phyloP scores from a whole-genome alignment of 1,139 yeast genomes.

The Sugiyamaella xylanicola region DNA sequence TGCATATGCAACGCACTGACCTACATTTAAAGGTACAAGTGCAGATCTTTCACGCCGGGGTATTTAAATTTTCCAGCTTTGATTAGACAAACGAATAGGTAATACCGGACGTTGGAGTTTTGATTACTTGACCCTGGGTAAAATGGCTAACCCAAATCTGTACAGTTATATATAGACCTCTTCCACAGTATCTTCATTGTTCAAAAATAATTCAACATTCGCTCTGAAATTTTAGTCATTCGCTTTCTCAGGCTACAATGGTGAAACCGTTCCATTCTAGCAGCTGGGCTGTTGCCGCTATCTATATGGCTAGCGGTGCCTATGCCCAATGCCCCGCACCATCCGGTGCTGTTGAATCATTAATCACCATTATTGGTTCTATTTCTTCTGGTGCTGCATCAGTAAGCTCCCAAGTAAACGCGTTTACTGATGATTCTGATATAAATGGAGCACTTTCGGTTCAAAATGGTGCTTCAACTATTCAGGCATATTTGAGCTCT shows the following conservation, averaged over 20 bases:
- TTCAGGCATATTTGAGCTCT: slow-evolving; percentile 1
- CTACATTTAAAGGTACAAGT: background rate
- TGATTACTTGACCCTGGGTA: background rate
- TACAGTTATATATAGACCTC: background rate
- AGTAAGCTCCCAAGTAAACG: background rate
- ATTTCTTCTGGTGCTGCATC: slow-evolving; percentile 2
- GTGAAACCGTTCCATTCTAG: background rate
- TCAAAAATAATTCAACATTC: background rate
- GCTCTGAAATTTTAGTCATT: background rate
- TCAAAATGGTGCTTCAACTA: slow-evolving; percentile 1
- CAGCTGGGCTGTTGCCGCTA: background rate
- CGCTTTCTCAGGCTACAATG: background rate
- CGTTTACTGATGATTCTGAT: background rate
- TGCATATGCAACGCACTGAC: background rate
- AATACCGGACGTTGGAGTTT: background rate
- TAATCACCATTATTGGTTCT: background rate
- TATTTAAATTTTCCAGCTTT: background rate
- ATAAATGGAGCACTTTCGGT: slow-evolving; percentile 10
- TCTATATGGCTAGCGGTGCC: background rate
- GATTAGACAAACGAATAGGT: background rate
- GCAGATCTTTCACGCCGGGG: background rate
- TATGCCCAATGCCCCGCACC: background rate
- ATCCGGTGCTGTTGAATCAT: background rate
- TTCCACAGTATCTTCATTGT: background rate
- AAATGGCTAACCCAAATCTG: background rate